A percentile compares a stretch with the other conserved stretches of the same genome.
Conservation (phyloP, 441 rosid genomes). For the Breynia disticha region DNA sequence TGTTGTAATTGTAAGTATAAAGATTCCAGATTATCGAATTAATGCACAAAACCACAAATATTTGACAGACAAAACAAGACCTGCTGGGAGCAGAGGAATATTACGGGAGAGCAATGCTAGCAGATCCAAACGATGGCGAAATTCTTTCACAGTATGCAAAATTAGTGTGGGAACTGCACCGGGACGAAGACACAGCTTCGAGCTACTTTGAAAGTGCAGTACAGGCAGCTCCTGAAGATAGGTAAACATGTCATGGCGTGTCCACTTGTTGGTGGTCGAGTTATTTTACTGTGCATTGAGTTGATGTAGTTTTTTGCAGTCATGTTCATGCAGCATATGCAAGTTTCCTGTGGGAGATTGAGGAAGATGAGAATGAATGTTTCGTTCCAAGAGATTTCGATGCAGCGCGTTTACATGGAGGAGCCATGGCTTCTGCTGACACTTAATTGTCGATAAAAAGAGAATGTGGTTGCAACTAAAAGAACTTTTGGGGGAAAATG, state of each 20-base stretch:
- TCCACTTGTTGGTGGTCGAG: not conserved
- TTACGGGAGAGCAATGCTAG: slow-evolving; percentile 41
- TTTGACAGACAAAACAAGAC: slow-evolving; percentile 32
- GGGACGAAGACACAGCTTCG: slow-evolving; percentile 34
- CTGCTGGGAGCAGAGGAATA: slow-evolving; percentile 40
- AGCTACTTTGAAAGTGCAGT: slow-evolving; percentile 41
- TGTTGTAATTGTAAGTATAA: not conserved
- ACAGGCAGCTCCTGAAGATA: slow-evolving; percentile 42
- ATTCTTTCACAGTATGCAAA: slow-evolving; percentile 42
- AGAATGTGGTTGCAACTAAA: no score
- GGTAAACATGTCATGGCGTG: slow-evolving; percentile 15
- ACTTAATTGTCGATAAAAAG: slow-evolving; percentile 9
- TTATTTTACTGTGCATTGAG: not conserved
- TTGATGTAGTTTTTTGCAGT: slow-evolving; percentile 17
- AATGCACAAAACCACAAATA: not conserved
- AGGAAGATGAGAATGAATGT: slow-evolving; percentile 31
- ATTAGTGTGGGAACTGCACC: slow-evolving; percentile 39
- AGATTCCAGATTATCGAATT: not conserved
- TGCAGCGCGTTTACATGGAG: slow-evolving; percentile 8
- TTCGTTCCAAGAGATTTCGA: slow-evolving; percentile 3
- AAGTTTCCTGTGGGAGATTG: slow-evolving; percentile 48
- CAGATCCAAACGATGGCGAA: slow-evolving; percentile 52
- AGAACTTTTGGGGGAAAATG: no score
- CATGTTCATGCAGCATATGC: slow-evolving; percentile 64
- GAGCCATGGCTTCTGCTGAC: slow-evolving; percentile 17